A percentile compares a stretch with the other conserved stretches of the same genome.
Evolutionary conservation across 805 yeast species (phyloP).

Genomic region (Cyberlindnera mississippiensis): DNA sequence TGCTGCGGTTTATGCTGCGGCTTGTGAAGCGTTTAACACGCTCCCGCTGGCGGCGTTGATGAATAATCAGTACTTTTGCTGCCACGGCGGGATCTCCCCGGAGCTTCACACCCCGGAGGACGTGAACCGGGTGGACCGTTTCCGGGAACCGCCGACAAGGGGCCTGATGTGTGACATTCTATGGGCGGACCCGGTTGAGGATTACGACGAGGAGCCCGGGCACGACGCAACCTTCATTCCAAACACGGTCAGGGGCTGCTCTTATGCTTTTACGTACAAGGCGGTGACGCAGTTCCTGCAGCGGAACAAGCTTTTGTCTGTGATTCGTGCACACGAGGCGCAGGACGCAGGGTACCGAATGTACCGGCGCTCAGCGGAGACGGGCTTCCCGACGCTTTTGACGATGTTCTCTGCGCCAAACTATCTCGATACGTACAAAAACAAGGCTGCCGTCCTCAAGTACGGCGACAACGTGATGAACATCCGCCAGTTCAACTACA

Average conservation of each 20-base stretch:
- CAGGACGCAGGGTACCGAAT: conserved; percentile 97
- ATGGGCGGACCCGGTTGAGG: conserved; percentile 96
- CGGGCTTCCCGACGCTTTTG: conserved; percentile 86
- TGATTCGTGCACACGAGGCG: conserved; percentile 95
- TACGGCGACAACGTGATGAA: conserved; percentile 92
- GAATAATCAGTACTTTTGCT: conserved; percentile 93
- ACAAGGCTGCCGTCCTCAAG: conserved; percentile 91
- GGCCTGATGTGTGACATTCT: conserved; percentile 93
- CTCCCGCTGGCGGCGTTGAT: conserved; percentile 89
- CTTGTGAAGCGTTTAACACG: conserved; percentile 75
- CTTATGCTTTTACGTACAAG: conserved; percentile 79
- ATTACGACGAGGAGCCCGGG: conserved; percentile 72
- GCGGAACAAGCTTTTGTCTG: conserved; percentile 71
- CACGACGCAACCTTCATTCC: conserved; percentile 47
- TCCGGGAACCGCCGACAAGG: conserved; percentile 87
- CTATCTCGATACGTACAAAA: conserved; percentile 86
- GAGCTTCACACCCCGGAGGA: conserved; percentile 70
- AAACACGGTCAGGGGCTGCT: conserved; percentile 85
- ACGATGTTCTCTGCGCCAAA: conserved; percentile 96
- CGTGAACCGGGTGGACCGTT: conserved; percentile 65
- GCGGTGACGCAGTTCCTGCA: conserved; percentile 74
- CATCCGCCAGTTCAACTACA: conserved; percentile 86
- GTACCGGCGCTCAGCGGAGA: conserved; percentile 77
- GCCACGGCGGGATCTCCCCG: conserved; percentile 94
- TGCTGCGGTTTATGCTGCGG: conserved; percentile 58